Conservation (phyloP, 768 basidiomycete genomes). For the Mycena kentingensis region DNA sequence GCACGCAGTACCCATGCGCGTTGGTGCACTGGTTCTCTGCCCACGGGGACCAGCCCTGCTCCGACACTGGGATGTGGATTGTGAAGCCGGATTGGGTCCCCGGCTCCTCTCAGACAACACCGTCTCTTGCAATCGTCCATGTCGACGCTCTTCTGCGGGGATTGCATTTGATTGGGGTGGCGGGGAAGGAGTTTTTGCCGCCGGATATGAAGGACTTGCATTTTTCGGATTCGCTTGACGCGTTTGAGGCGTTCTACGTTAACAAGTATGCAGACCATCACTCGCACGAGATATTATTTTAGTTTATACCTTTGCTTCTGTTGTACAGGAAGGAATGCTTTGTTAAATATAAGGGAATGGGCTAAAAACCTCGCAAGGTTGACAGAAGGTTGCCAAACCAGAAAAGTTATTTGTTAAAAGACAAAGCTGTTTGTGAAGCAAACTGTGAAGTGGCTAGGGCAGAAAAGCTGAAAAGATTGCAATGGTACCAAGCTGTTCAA, state of each 20-base stretch:
- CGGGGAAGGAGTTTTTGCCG: constrained; percentile 25
- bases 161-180: constrained; percentile 34
- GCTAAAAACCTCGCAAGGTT: neutral
- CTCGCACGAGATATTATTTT: constrained; percentile 31
- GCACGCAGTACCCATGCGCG: constrained; percentile 26
- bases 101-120: neutral
- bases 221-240: constrained; percentile 25
- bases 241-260: constrained; percentile 30
- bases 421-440: no score
- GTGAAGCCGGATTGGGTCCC: constrained; percentile 22
- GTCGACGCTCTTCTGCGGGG: constrained; percentile 31
- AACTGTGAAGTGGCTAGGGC: no score
- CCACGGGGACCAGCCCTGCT: constrained; percentile 17
- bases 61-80: constrained; percentile 30
- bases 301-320: neutral
- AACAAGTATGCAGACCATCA: constrained; percentile 37
- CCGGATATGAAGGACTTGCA: constrained; percentile 22
- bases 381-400: no score
- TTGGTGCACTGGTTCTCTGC: constrained; percentile 30
- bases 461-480: no score
- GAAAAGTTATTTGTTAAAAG: no score
- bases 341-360: neutral
- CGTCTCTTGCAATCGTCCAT: constrained; percentile 23
- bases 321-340: neutral
- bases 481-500: no score